A percentile compares a stretch with the other conserved stretches of the same genome.
Conservation (phyloP, 2,329 filamentous ascomycete genomes). For the Arthrocladium fulminans region DNA sequence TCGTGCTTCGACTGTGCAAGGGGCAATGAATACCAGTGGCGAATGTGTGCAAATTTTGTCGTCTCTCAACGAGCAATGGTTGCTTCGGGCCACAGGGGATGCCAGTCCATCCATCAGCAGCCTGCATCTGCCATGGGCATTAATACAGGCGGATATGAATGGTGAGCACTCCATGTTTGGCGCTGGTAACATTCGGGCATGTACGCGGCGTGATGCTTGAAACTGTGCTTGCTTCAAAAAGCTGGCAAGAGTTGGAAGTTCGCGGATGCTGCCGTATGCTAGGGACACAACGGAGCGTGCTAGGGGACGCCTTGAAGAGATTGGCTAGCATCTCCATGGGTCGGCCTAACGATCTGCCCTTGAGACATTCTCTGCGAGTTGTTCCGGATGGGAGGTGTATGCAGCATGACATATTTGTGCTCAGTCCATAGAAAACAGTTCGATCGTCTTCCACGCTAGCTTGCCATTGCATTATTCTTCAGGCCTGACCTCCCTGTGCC, state of each 20-base stretch:
- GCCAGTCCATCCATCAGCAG: no score
- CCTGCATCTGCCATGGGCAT: no score
- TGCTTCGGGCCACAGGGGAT: background rate
- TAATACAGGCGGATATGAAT: no score
- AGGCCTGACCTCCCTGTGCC: background rate
- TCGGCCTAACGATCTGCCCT: no score
- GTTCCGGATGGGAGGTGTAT: background rate
- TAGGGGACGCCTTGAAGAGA: no score
- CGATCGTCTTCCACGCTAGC: background rate
- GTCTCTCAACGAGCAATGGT: background rate
- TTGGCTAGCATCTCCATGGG: no score
- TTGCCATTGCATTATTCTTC: constrained; percentile 4
- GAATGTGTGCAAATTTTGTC: background rate
- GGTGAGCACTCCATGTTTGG: no score
- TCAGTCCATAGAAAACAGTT: background rate
- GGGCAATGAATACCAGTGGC: no score
- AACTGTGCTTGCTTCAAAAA: background rate
- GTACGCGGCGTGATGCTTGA: background rate
- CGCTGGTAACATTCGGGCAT: no score
- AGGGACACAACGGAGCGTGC: background rate
- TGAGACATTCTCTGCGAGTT: background rate
- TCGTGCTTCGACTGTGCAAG: no score
- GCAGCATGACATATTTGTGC: background rate
- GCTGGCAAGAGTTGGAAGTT: background rate
- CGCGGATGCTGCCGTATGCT: constrained; percentile 5